Evolutionary conservation across 2,329 filamentous ascomycete genomes (phyloP), one percentile per base, ranked within the genome.

Genomic region (Dactylellina parvicollis): DNA sequence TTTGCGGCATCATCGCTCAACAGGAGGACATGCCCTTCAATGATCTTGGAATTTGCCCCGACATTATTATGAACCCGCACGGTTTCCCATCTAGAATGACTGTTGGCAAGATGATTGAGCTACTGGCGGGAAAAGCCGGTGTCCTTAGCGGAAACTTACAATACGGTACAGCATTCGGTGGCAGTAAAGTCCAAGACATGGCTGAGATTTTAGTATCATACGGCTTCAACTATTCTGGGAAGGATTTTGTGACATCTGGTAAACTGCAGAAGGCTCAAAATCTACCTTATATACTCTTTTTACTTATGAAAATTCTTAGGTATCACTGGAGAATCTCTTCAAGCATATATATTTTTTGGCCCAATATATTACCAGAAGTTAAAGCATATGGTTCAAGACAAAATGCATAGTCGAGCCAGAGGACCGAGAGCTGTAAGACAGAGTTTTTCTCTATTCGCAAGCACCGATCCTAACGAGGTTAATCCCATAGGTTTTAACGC

Each of bases 61-160:
- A 99, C 81, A 97, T 99, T 77, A 99, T 99, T 87, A 99, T 99
- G 95, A 99, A 99, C 84, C 95, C 96, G 0, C 95, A 99, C 83
- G 95, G 95, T 88, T 99, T 99, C 85, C 95, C 95, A 1, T 98
- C 94, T 30, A 95, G 95, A 81, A 99, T 99, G 95, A 99, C 95
- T 60, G 95, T 99, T 75, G 95, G 95, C 30, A 99, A 99, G 82
- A 90, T 99, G 84, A 87, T 99, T 55, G 95, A 99, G 80, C 91
- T 96, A 46, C 85, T 99, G 14, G 92, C 93, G 0, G 95, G 95
- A 76, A 99, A 99, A 82, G 95, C 95, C 0, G 92, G 93, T 10
- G 89, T 99, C 1, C 82, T 99, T 2, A 87, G 89, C 70, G 95
- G 95, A 3, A 89, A 90, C 5, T 89, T 92, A 74, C 90, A 96